Percentiles rank a stretch among this genome's conserved stretches.
Conservation (phyloP, 1,284 basidiomycete genomes). For the Melampsora americana region DNA sequence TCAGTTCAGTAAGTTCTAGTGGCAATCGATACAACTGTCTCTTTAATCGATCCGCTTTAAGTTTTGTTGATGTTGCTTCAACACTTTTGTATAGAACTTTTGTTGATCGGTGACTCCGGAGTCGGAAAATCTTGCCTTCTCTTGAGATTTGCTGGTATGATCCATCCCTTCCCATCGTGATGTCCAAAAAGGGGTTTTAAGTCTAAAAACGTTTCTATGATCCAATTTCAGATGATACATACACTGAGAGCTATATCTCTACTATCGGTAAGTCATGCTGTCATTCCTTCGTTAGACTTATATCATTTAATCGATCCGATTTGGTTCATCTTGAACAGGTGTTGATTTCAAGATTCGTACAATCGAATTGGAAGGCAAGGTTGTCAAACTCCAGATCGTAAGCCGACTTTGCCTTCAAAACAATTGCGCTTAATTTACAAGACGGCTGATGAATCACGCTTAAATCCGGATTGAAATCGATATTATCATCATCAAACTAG, state of each 20-base stretch:
- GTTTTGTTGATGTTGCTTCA: not conserved
- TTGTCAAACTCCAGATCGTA: slow-evolving; percentile 98
- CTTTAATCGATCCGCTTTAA: too few relatives aligned
- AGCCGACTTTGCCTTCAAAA: slow-evolving; percentile 55
- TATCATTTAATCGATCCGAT: not conserved
- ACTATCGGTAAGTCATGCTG: slow-evolving; percentile 49
- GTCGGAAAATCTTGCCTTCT: slow-evolving; percentile 73
- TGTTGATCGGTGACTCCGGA: slow-evolving; percentile 73
- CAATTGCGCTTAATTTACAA: too few relatives aligned
- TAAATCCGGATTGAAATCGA: slow-evolving; percentile 45
- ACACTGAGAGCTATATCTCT: slow-evolving; percentile 58
- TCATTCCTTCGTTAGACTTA: not conserved
- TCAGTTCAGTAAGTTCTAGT: not conserved
- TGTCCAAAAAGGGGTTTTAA: not conserved
- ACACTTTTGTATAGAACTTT: slow-evolving; percentile 59
- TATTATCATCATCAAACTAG: slow-evolving; percentile 56
- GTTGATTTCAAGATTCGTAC: slow-evolving; percentile 99
- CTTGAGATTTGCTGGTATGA: slow-evolving; percentile 58
- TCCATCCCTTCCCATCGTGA: slow-evolving; percentile 30
- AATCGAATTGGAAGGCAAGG: slow-evolving; percentile 99
- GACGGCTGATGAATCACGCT: too few relatives aligned
- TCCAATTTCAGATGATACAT: slow-evolving; percentile 55
- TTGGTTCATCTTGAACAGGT: slow-evolving; percentile 48
- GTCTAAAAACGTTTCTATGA: too few relatives aligned
- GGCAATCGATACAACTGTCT: not conserved